phyloP scores from a whole-genome alignment of 2,329 filamentous ascomycete genomes.

The Amphichorda felina region DNA sequence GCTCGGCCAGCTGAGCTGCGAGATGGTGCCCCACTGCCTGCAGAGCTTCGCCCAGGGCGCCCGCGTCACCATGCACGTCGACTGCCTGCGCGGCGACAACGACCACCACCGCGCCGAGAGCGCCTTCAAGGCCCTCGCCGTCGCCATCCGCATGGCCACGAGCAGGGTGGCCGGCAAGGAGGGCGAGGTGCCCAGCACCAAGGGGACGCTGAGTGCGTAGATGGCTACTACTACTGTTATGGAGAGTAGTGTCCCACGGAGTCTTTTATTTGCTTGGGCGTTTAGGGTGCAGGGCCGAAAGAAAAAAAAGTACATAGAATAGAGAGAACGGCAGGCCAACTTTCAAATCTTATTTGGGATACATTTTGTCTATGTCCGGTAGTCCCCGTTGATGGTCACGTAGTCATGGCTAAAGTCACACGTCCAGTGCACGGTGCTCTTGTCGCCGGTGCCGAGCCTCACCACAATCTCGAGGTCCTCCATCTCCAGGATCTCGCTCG shows the following conservation, averaged over 20 bases:
- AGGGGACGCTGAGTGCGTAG: constrained; percentile 68
- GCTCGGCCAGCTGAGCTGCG: constrained; percentile 82
- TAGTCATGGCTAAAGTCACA: constrained; percentile 83
- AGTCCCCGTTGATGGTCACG: constrained; percentile 57
- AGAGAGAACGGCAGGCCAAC: background rate
- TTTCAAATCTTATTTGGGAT: background rate
- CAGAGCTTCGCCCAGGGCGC: constrained; percentile 89
- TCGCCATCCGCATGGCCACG: constrained; percentile 72
- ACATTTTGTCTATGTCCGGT: constrained; percentile 38
- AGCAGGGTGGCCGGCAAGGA: constrained; percentile 66
- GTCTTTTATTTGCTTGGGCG: background rate
- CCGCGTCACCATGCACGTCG: constrained; percentile 87
- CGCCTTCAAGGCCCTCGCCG: constrained; percentile 90
- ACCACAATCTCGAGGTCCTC: constrained; percentile 75
- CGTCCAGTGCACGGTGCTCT: constrained; percentile 68
- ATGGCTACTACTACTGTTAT: too few species aligned
- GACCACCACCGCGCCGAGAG: constrained; percentile 95
- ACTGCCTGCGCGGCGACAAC: constrained; percentile 81
- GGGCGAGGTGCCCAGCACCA: constrained; percentile 90
- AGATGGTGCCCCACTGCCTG: constrained; percentile 96
- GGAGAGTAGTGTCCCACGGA: constrained; percentile 1
- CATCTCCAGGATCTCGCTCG: constrained; percentile 64
- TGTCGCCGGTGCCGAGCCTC: constrained; percentile 53
- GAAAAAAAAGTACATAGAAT: background rate
- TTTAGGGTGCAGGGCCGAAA: background rate